These are phyloP conservation scores for Tuber calosporum DNA, from an alignment of 495 filamentous ascomycete species.

Conservation along the genomic window DNA sequence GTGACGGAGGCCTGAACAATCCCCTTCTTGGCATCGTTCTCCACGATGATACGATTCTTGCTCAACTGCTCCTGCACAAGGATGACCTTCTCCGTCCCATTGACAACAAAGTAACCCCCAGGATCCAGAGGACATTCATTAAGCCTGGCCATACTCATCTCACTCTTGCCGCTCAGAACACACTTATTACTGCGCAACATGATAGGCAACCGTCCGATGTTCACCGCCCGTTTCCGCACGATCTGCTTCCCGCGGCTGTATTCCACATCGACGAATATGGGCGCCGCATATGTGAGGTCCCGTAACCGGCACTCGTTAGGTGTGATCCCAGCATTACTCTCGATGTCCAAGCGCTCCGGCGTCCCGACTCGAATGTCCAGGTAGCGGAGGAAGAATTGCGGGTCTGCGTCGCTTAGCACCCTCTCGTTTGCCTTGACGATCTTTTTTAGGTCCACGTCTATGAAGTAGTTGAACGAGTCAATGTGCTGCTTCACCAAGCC, in stretches of 20 bases:
- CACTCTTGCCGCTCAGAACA: slow-evolving; percentile 67
- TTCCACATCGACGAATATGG: slow-evolving; percentile 78
- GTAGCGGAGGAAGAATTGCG: slow-evolving; percentile 73
- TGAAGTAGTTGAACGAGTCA: slow-evolving; percentile 96
- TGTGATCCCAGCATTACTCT: slow-evolving; percentile 60
- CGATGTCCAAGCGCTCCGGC: slow-evolving; percentile 69
- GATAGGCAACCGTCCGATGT: slow-evolving; percentile 83
- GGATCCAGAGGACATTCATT: slow-evolving; percentile 95
- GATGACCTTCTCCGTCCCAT: slow-evolving; percentile 90
- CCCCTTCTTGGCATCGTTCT: slow-evolving; percentile 78
- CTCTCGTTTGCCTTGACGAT: slow-evolving; percentile 82
- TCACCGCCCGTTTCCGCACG: slow-evolving; percentile 60
- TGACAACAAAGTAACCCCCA: slow-evolving; percentile 88
- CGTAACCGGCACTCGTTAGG: slow-evolving; percentile 93
- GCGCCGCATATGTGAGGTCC: slow-evolving; percentile 91
- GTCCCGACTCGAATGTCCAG: slow-evolving; percentile 76
- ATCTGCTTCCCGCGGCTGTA: slow-evolving; percentile 70
- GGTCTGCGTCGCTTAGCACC: slow-evolving; percentile 80
- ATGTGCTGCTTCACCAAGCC: slow-evolving; percentile 95
- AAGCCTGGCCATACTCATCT: slow-evolving; percentile 73
- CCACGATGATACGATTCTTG: slow-evolving; percentile 97
- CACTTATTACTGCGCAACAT: slow-evolving; percentile 97
- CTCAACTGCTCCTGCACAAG: slow-evolving; percentile 96
- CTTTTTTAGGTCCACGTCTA: slow-evolving; percentile 89
- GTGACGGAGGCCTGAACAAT: slow-evolving; percentile 96